Base-by-base conservation (phyloP, 2,329 filamentous ascomycete species). In the Clarireedia sp. region DNA sequence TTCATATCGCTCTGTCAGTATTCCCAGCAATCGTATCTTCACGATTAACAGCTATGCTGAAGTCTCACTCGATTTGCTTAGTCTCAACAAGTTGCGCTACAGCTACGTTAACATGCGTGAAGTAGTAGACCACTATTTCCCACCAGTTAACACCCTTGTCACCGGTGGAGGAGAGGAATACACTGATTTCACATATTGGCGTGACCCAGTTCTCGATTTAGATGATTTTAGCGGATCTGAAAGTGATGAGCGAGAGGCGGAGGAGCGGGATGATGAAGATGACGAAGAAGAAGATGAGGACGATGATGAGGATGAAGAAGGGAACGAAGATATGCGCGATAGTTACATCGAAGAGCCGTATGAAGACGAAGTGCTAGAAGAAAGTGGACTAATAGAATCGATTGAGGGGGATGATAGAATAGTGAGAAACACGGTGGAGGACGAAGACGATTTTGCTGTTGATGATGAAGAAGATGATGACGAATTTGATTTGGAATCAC, bases 11-110 rank as follows among this genome's bases (percentile, higher is more conserved):
- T 94, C 89, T 5, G 94, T 99, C 53, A 95, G 96, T 68, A 96
- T 99, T 41, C 94, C 94, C 0, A 86, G 88, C 51, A 95, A 87
- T 23, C 82, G 94, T 52, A 99, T 99, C 64, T 99, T 99, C 71
- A 96, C 94, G 16, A 99, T 99, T 77, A 99, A 99, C 71, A 94
- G 89, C 53, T 95, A 97, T 67, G 91, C 92, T 1, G 94, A 99
- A 71, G 91, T 99, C 29, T 92, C 87, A 26, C 76, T 99, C 21
- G 92, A 97, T 68, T 76, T 99, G 45, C 75, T 97, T 44, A 92
- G 85, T 60, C 78, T 97, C 54, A 96, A 95, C 73, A 95, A 90
- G 70, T 88, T 97, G 69, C 96, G 94, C 74, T 92, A 95, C 66
- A 96, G 89, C 60, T 99, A 99, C 69, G 90, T 96, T 59, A 91